phyloP scores from a whole-genome alignment of 768 basidiomycete genomes.

The Krasilnikovozyma curviuscula region DNA sequence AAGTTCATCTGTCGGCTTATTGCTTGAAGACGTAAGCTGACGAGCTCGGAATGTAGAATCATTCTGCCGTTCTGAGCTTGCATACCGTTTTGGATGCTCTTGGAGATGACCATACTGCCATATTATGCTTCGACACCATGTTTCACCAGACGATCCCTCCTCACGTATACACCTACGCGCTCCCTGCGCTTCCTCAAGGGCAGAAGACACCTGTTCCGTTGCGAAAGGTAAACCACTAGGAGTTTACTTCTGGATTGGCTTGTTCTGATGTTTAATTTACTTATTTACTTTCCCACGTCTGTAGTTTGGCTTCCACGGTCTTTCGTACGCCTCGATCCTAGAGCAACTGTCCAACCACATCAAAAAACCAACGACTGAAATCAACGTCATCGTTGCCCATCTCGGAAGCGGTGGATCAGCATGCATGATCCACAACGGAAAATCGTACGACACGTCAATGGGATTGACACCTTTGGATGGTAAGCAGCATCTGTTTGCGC shows the following conservation, averaged over 20 bases:
- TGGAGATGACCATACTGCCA: constrained; percentile 42
- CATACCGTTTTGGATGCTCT: constrained; percentile 40
- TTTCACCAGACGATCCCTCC: constrained; percentile 55
- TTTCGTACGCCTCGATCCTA: constrained; percentile 41
- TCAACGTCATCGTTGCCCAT: constrained; percentile 66
- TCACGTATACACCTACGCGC: constrained; percentile 61
- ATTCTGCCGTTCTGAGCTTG: constrained; percentile 30
- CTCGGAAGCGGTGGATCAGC: constrained; percentile 78
- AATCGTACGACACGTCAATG: constrained; percentile 66
- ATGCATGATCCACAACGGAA: constrained; percentile 52
- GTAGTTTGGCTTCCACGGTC: constrained; percentile 70
- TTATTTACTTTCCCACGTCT: neutral
- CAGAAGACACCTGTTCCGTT: constrained; percentile 47
- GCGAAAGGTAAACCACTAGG: constrained; percentile 33
- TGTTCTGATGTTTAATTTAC: neutral
- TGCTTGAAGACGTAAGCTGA: neutral
- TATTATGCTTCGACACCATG: constrained; percentile 75
- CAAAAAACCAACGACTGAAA: constrained; percentile 33
- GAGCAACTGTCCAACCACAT: constrained; percentile 42
- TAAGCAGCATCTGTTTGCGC: neutral
- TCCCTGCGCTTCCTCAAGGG: constrained; percentile 34
- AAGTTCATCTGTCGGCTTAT: neutral
- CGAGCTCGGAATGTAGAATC: constrained; percentile 20
- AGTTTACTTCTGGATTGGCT: neutral
- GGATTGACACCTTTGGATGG: constrained; percentile 71